phyloP scores from a whole-genome alignment of 2,329 filamentous ascomycete species.

The Pseudocercospora pini-densiflorae region DNA sequence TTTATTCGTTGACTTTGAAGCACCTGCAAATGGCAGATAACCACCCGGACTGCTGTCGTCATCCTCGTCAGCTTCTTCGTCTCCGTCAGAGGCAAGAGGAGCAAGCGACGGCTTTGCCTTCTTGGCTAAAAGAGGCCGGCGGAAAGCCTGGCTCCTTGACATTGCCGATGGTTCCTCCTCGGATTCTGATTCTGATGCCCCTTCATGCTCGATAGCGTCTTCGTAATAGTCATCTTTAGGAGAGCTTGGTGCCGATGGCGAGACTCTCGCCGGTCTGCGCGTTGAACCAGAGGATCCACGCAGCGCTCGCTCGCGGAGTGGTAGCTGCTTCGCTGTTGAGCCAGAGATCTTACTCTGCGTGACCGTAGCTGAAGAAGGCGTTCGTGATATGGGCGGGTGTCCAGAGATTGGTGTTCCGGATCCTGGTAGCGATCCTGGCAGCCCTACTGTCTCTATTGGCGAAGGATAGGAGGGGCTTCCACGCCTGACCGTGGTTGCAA shows the following conservation, averaged over 20 bases:
- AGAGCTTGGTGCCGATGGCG: conserved; percentile 26
- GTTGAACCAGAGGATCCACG: conserved; percentile 44
- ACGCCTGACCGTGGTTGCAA: conserved; percentile 12
- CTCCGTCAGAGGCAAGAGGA: conserved; percentile 32
- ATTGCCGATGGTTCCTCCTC: conserved; percentile 44
- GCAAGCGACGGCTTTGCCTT: conserved; percentile 22
- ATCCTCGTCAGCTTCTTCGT: conserved; percentile 44
- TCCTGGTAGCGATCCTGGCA: conserved; percentile 15
- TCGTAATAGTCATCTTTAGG: conserved; percentile 32
- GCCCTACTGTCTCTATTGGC: conserved; percentile 7
- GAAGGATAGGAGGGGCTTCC: conserved; percentile 16
- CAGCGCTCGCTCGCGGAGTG: conserved; percentile 31
- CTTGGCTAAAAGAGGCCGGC: conserved; percentile 28
- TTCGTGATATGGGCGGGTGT: conserved; percentile 45
- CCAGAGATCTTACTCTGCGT: conserved; percentile 44
- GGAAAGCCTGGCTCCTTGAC: conserved; percentile 51
- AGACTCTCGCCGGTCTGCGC: conserved; percentile 23
- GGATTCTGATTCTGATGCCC: conserved; percentile 36
- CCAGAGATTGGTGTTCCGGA: conserved; percentile 8
- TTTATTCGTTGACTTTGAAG: conserved; percentile 24
- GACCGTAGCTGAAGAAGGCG: conserved; percentile 54
- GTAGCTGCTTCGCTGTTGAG: conserved; percentile 26
- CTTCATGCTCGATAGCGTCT: conserved; percentile 37
- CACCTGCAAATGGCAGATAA: conserved; percentile 50
- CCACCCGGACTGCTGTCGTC: conserved; percentile 54